These are phyloP conservation scores for Cercospora zeae-maydis DNA, from an alignment of 2,329 filamentous ascomycete genomes.

Conservation along the genomic window DNA sequence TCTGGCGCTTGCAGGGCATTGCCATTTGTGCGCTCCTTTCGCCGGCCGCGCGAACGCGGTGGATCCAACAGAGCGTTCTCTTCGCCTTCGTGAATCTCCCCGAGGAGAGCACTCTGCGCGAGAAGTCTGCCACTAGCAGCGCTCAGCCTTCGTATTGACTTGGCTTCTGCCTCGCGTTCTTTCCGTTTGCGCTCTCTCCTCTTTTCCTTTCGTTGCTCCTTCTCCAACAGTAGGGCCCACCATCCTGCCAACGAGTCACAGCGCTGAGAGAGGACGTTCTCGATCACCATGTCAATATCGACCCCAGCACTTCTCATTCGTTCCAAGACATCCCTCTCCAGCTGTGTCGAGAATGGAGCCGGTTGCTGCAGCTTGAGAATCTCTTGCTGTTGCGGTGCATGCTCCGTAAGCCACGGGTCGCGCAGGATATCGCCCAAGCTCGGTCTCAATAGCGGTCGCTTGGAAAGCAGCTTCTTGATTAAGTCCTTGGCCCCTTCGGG, in stretches of 20 bases:
- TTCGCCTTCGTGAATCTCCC: conserved; percentile 72
- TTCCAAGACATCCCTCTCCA: conserved; percentile 88
- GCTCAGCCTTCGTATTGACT: conserved; percentile 76
- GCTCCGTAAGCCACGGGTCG: conserved; percentile 81
- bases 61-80: conserved; percentile 52
- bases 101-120: conserved; percentile 65
- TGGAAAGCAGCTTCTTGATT: conserved; percentile 78
- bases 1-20: conserved; percentile 58
- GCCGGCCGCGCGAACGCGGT: conserved; percentile 70
- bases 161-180: conserved; percentile 77
- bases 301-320: conserved; percentile 92
- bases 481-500: conserved; percentile 73
- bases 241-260: conserved; percentile 90
- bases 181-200: conserved; percentile 77
- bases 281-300: conserved; percentile 89
- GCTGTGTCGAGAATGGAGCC: conserved; percentile 74
- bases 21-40: conserved; percentile 59
- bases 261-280: conserved; percentile 83
- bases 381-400: conserved; percentile 82
- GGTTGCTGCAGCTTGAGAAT: conserved; percentile 80
- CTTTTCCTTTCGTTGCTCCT: conserved; percentile 82
- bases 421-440: conserved; percentile 78
- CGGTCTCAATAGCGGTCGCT: conserved; percentile 80
- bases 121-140: conserved; percentile 83
- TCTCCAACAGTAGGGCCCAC: conserved; percentile 93